Conservation (phyloP, 2,329 filamentous ascomycete species). For the Hypomyces rosellus region DNA sequence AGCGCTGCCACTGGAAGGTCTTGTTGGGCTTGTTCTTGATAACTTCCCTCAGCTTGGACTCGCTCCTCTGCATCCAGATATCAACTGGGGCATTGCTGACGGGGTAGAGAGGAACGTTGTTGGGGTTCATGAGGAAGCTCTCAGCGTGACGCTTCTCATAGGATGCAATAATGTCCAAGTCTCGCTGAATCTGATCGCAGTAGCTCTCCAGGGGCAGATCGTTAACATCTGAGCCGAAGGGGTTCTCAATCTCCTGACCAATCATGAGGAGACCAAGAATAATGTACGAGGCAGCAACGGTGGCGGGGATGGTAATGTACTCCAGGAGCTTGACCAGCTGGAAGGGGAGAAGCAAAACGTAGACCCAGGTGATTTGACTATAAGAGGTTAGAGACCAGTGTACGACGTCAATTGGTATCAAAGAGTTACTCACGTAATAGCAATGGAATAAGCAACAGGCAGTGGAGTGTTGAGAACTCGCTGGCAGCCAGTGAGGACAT, state of each 20-base stretch:
- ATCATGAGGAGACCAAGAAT: constrained; percentile 71
- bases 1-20: constrained; percentile 27
- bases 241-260: constrained; percentile 77
- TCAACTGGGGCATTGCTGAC: constrained; percentile 35
- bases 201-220: constrained; percentile 71
- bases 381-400: neutral
- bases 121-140: constrained; percentile 25
- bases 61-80: constrained; percentile 35
- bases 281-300: constrained; percentile 68
- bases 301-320: constrained; percentile 75
- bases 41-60: constrained; percentile 31
- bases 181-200: constrained; percentile 66
- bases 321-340: constrained; percentile 59
- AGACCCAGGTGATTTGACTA: constrained; percentile 77
- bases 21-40: constrained; percentile 36
- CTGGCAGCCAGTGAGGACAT: constrained; percentile 65
- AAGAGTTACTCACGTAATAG: constrained; percentile 47
- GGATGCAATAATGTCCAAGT: constrained; percentile 68
- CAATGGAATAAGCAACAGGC: constrained; percentile 75
- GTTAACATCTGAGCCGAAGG: constrained; percentile 78
- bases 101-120: constrained; percentile 52
- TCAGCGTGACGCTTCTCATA: constrained; percentile 29
- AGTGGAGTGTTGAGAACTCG: constrained; percentile 77
- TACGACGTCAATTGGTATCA: neutral
- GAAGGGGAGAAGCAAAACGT: constrained; percentile 75